Base-by-base conservation (phyloP, 805 yeast genomes). In the Sugiyamaella mastotermitis region DNA sequence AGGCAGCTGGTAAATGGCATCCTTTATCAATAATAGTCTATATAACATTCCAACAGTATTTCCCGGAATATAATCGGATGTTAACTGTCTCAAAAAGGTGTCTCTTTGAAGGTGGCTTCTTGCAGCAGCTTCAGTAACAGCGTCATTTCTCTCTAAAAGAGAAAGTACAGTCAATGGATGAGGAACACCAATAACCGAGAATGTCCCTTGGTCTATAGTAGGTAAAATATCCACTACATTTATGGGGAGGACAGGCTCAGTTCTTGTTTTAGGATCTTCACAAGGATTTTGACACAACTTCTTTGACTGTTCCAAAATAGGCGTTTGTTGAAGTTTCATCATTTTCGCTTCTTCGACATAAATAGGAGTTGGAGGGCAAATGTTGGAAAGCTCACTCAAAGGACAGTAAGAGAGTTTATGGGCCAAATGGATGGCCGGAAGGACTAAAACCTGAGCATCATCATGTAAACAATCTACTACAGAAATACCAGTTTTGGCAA, bases 351-450 rank as follows among this genome's bases (percentile, higher is more conserved):
- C 30, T 6, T 14, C 34, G 17, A 39, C 13, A 11, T 20, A 28
- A 5, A 11, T 15, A 5, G 27, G 32, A 9, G 45, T 46, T 1
- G 59, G 57, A 10, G 59, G 58, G 36, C 59, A 55, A 9, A 34
- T 24, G 7, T 29, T 33, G 8, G 37, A 44, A 11, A 37, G 27
- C 7, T 26, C 38, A 4, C 36, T 17, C 2, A 14, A 21, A 5
- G 57, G 58, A 35, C 59, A 54, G 5, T 26, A 32, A 4, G 47
- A 50, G 21, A 54, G 25, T 7, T 48, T 37, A 4, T 24, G 27
- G 14, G 56, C 55, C 10, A 52, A 36, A 13, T 45, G 33, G 4
- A 11, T 17, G 15, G 9, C 30, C 8, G 30, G 30, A 7, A 27
- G 9, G 9, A 17, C 14, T 10, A 27, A 10, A 11, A 17, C 15